phyloP scores from a whole-genome alignment of 2,329 filamentous ascomycete genomes.

The Paraphoma chrysanthemicola region DNA sequence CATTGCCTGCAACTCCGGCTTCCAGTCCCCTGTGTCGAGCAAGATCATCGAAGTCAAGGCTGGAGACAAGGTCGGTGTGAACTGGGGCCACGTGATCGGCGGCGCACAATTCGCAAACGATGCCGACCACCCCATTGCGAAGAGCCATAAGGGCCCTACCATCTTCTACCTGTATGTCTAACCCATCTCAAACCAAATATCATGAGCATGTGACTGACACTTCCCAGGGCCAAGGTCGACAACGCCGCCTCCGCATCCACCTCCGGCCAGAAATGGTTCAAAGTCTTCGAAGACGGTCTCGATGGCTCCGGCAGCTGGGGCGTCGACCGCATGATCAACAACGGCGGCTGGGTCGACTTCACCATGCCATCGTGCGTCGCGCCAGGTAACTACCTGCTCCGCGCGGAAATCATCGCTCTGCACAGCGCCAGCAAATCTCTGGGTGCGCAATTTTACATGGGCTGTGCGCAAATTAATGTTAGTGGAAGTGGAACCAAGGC shows the following conservation, averaged over 20 bases:
- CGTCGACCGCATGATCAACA: conserved; percentile 58
- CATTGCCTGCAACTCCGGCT: conserved; percentile 57
- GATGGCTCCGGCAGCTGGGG: conserved; percentile 53
- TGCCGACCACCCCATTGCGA: conserved; percentile 57
- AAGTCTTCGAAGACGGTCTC: conserved; percentile 51
- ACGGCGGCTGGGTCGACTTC: conserved; percentile 55
- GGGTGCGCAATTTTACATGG: conserved; percentile 54
- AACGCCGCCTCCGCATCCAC: conserved; percentile 47
- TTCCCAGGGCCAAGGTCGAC: conserved; percentile 47
- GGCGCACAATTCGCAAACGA: conserved; percentile 57
- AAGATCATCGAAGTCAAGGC: conserved; percentile 58
- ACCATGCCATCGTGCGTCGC: conserved; percentile 46
- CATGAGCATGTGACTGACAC: neutral
- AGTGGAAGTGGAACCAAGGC: conserved; percentile 30
- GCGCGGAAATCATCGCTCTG: conserved; percentile 55
- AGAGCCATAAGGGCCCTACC: conserved; percentile 55
- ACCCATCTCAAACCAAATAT: neutral
- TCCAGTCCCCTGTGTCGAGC: conserved; percentile 37
- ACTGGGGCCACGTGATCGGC: conserved; percentile 63
- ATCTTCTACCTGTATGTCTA: conserved; percentile 46
- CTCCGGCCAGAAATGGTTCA: conserved; percentile 52
- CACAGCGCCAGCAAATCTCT: conserved; percentile 44
- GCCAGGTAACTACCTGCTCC: conserved; percentile 51
- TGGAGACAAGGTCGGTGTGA: conserved; percentile 61
- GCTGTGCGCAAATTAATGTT: conserved; percentile 45